Evolutionary conservation across 768 basidiomycete genomes (phyloP), one percentile per base, ranked within the genome.

Genomic region (Chalciporus piperatus): DNA sequence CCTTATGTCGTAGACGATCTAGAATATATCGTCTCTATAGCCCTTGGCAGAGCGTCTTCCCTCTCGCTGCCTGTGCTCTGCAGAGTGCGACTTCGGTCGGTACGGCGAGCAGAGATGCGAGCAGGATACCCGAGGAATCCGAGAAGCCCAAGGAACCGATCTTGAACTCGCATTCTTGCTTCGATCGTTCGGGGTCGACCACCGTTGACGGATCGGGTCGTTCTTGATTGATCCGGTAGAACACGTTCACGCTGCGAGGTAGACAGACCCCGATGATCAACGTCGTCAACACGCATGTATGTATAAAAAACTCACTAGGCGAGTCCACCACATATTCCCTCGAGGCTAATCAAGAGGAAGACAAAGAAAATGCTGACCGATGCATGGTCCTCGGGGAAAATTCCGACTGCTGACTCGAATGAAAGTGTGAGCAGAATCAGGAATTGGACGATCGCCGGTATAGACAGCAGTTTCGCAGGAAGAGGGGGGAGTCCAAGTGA

Each of bases 321-420:
- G 11, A 88, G 76, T 5, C 96, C 96, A 27, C 96, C 96, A 57
- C 92, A 96, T 40, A 97, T 76, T 3, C 96, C 96, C 67, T 99
- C 96, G 8, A 92, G 54, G 56, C 87, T 83, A 60, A 99, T 85
- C 41, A 97, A 77, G 11, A 81, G 33, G 63, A 93, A 90, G 3
- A 92, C 86, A 19, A 84, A 61, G 14, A 75, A 60, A 55, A 92
- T 82, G 52, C 77, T 84, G 38, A 75, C 47, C 16, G 72, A 73
- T 32, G 72, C 57, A 8, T 69, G 59, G 6, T 74, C 75, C 22
- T 72, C 70, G 3, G 74, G 60, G 66, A 89, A 85, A 54, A 90
- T 67, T 3, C 87, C 87, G 3, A 83, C 70, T 0, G 83, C 86
- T 13, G 85, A 84, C 68, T 92, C 89, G 33, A 80, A 73, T 7